phyloP scores from a whole-genome alignment of 179 eudicot genomes.

The Beta macrorhiza region DNA sequence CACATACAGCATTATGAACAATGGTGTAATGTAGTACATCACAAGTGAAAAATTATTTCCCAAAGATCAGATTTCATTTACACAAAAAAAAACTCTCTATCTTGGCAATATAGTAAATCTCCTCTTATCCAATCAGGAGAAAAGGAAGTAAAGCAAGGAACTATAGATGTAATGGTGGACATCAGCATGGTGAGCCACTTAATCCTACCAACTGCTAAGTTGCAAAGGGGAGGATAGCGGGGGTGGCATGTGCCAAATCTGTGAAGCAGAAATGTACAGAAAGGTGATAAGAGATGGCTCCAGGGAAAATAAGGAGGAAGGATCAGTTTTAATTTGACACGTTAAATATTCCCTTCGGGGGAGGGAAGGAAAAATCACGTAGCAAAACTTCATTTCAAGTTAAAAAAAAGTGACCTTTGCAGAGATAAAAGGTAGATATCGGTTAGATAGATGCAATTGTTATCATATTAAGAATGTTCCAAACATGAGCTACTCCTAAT shows the following conservation, averaged over 20 bases:
- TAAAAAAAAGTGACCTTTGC: no score
- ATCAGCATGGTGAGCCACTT: background rate
- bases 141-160: background rate
- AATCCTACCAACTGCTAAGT: background rate
- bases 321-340: background rate
- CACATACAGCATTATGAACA: no score
- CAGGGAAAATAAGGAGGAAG: background rate
- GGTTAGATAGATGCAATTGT: no score
- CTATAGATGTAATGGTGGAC: background rate
- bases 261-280: background rate
- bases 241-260: background rate
- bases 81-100: background rate
- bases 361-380: background rate
- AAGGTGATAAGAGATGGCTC: background rate
- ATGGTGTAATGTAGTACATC: background rate
- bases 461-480: background rate
- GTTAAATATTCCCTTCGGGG: background rate
- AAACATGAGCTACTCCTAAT: background rate
- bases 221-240: background rate
- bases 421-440: background rate
- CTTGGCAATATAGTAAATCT: background rate
- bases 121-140: background rate
- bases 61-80: background rate
- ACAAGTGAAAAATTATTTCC: background rate
- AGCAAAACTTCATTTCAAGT: background rate